Evolutionary conservation across 169 alveolate species (phyloP).

Genomic region (Eimeria acervulina): DNA sequence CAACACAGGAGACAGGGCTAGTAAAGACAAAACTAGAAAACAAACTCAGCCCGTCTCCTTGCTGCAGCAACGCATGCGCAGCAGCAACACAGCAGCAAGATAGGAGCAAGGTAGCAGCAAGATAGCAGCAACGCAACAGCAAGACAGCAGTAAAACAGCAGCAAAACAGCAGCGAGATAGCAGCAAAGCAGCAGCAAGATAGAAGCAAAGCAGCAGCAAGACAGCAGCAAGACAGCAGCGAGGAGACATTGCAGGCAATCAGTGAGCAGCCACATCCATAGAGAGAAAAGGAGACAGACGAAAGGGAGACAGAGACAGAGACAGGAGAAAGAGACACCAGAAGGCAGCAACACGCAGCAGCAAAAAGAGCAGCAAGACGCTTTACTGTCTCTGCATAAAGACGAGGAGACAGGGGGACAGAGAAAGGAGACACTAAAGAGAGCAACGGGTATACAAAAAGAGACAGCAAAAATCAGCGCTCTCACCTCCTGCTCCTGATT

Average conservation of each 20-base stretch:
- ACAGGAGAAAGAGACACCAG: conserved; percentile 15
- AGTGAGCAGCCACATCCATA: neutral
- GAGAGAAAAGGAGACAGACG: neutral
- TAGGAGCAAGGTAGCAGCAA: neutral
- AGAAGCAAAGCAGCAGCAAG: neutral
- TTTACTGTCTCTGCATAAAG: too few species aligned
- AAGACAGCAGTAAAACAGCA: too few species aligned
- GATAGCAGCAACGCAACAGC: too few species aligned
- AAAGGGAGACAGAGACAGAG: neutral
- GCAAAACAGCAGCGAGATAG: neutral
- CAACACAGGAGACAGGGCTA: conserved; percentile 70
- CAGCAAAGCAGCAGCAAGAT: neutral
- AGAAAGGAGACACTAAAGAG: neutral
- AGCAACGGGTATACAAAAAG: neutral
- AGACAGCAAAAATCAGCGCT: neutral
- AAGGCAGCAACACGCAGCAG: too few species aligned
- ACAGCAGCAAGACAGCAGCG: neutral
- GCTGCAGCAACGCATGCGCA: neutral
- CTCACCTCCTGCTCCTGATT: conserved; percentile 7
- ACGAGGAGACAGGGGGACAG: neutral
- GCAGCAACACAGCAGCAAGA: neutral
- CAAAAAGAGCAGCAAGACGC: neutral
- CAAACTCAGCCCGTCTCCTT: conserved; percentile 56
- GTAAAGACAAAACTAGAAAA: conserved; percentile 24
- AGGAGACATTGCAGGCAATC: neutral